Base-by-base conservation (phyloP, 2,329 filamentous ascomycete genomes). In the Botryosphaeria dothidea region DNA sequence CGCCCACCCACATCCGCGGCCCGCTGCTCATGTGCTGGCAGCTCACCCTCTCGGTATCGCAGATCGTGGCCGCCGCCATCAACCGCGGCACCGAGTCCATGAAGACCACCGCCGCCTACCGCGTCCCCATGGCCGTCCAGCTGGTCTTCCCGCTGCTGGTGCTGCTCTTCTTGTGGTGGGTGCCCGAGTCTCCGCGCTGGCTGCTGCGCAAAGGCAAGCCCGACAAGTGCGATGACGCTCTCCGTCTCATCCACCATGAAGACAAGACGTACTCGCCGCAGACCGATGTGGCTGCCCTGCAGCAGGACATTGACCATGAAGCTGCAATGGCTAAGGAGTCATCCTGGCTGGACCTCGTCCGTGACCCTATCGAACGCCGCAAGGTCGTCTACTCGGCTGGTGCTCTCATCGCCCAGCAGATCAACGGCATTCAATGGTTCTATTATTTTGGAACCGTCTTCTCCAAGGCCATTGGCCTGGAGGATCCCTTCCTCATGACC, bases 371-470 rank as follows among this genome's bases (percentile, higher is more conserved):
- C 36, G 81, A 83, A 70, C 74, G 81, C 17, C 76, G 80, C 31
- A 84, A 84, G 69, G 71, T 83, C 13, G 71, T 83, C 23, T 83
- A 78, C 69, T 75, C 76, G 17, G 77, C 75, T 7, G 81, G 81
- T 11, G 80, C 79, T 23, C 72, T 83, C 65, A 73, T 81, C 43
- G 78, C 80, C 2, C 81, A 83, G 68, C 81, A 84, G 71, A 80
- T 84, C 72, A 81, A 81, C 72, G 81, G 81, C 21, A 83, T 83
- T 61, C 78, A 81, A 54, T 83, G 78, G 72, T 82, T 80, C 68
- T 81, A 81, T 70, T 77, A 76, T 57, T 82, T 78, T 34, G 80
- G 79, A 1, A 78, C 77, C 1, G 75, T 82, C 31, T 82, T 82
- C 66, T 73, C 77, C 23, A 71, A 82, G 67, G 72, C 76, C 1